Conservation (phyloP, 768 basidiomycete genomes). For the Leccinum rimulosum region DNA sequence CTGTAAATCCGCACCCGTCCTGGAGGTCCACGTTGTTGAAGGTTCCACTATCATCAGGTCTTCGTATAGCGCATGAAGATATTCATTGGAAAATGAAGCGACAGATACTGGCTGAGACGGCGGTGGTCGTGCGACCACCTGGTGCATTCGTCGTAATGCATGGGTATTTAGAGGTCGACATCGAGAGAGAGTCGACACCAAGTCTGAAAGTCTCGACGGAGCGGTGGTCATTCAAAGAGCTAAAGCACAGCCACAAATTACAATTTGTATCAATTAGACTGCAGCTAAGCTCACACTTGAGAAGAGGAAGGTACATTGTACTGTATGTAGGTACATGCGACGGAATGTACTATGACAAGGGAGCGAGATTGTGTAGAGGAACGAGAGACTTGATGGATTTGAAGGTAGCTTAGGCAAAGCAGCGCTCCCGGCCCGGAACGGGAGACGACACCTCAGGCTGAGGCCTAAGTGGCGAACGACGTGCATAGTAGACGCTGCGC, state of each 20-base stretch:
- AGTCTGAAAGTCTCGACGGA: constrained; percentile 4
- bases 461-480: too few species aligned
- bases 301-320: too few species aligned
- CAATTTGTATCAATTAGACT: too few species aligned
- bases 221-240: constrained; percentile 3
- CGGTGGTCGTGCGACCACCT: constrained; percentile 7
- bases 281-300: too few species aligned
- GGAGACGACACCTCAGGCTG: too few species aligned
- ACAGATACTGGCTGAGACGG: neutral
- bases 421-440: too few species aligned
- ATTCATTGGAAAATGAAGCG: constrained; percentile 20
- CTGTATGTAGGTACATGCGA: too few species aligned
- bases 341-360: too few species aligned
- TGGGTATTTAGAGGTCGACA: neutral
- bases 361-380: too few species aligned
- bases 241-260: neutral
- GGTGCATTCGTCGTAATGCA: constrained; percentile 20
- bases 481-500: too few species aligned
- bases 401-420: too few species aligned
- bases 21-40: constrained; percentile 4
- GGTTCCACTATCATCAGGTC: constrained; percentile 36
- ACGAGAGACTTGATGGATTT: too few species aligned
- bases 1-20: constrained; percentile 5
- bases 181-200: constrained; percentile 8
- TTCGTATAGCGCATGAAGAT: constrained; percentile 35